These are phyloP conservation scores for Aspergillus baeticus DNA, from an alignment of 495 filamentous ascomycete genomes.

Conservation along the genomic window DNA sequence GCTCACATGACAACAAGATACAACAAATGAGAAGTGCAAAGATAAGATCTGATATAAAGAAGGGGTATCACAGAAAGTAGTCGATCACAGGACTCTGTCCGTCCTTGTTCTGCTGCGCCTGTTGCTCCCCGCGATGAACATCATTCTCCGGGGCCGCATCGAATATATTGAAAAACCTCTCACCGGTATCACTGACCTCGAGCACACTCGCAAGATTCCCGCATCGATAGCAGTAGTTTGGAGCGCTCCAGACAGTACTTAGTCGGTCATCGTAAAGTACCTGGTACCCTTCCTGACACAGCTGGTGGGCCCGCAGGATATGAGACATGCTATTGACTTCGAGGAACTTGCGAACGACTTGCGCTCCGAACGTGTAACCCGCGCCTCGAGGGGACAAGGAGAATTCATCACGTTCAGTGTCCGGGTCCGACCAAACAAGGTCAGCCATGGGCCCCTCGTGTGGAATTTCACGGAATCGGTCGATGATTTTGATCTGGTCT, in stretches of 20 bases:
- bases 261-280: slow-evolving; percentile 91
- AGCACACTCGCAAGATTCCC: slow-evolving; percentile 96
- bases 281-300: slow-evolving; percentile 97
- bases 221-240: slow-evolving; percentile 95
- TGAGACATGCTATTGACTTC: slow-evolving; percentile 96
- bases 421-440: slow-evolving; percentile 95
- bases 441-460: slow-evolving; percentile 99
- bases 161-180: slow-evolving; percentile 95
- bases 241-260: slow-evolving; percentile 96
- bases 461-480: slow-evolving; percentile 96
- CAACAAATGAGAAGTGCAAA: neutral
- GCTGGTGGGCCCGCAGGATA: slow-evolving; percentile 92
- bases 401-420: slow-evolving; percentile 94
- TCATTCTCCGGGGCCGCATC: slow-evolving; percentile 96
- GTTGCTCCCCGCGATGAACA: slow-evolving; percentile 72
- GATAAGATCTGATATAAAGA: slow-evolving; percentile 13
- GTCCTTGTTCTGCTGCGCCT: slow-evolving; percentile 58
- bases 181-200: slow-evolving; percentile 88
- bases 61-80: slow-evolving; percentile 68
- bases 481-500: slow-evolving; percentile 99
- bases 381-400: slow-evolving; percentile 89
- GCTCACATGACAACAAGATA: slow-evolving; percentile 12
- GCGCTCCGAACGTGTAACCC: slow-evolving; percentile 94
- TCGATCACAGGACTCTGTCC: slow-evolving; percentile 62
- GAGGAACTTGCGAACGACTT: slow-evolving; percentile 96